These are phyloP conservation scores for Phytophthora tentaculata DNA, from an alignment of 352 stramenopile species.

Conservation along the genomic window DNA sequence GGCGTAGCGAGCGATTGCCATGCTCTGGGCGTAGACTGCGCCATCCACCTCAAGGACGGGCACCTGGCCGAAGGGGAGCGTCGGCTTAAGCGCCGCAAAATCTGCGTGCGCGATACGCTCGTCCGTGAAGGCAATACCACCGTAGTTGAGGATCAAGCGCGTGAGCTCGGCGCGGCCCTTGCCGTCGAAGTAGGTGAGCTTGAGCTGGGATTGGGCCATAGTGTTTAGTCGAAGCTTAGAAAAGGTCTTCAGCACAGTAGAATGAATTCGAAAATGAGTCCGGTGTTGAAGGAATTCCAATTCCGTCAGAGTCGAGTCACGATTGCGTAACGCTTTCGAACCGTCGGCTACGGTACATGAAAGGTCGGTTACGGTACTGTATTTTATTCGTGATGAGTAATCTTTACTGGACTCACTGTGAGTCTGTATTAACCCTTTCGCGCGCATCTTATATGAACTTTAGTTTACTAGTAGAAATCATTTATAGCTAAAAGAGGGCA, in stretches of 20 bases:
- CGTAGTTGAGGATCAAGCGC: constrained; percentile 55
- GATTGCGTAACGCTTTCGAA: neutral
- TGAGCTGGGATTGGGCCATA: constrained; percentile 40
- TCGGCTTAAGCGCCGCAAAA: constrained; percentile 46
- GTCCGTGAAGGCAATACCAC: constrained; percentile 45
- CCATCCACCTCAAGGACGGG: constrained; percentile 48
- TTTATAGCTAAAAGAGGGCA: no score
- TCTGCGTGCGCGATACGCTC: constrained; percentile 31
- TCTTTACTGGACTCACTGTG: no score
- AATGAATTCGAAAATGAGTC: constrained; percentile 31
- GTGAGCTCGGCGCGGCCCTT: constrained; percentile 52
- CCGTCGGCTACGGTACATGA: neutral
- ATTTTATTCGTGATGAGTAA: neutral
- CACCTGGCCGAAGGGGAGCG: constrained; percentile 48
- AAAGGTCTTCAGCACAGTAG: constrained; percentile 5
- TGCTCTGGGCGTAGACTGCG: constrained; percentile 43
- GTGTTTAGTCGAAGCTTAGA: no score
- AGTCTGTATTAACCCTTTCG: no score
- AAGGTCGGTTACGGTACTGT: neutral
- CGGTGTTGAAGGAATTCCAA: constrained; percentile 14
- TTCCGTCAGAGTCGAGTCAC: neutral
- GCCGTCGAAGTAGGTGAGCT: constrained; percentile 71
- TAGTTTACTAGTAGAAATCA: no score
- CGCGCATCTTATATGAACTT: no score
- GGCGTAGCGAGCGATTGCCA: constrained; percentile 52